Evolutionary conservation across 2,329 filamentous ascomycete genomes (phyloP).

Genomic region (Fusarium graminum): DNA sequence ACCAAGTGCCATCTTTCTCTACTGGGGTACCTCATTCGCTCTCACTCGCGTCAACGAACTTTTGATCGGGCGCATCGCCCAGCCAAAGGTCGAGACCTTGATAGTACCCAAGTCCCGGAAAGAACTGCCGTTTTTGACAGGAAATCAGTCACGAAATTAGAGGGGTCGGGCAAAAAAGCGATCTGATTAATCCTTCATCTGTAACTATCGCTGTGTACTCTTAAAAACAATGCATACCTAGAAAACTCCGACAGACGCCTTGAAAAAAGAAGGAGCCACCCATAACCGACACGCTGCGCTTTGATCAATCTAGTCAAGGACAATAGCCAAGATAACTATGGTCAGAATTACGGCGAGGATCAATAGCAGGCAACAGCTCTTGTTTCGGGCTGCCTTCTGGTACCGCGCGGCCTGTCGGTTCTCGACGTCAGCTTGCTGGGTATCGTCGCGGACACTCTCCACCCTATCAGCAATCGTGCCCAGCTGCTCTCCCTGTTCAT

Average conservation of each 20-base stretch:
- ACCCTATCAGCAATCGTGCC: conserved; percentile 92
- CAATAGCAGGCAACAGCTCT: conserved; percentile 90
- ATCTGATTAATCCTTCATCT: conserved; percentile 37
- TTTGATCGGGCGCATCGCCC: conserved; percentile 47
- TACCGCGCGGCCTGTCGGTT: conserved; percentile 87
- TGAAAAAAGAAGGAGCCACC: conserved; percentile 34
- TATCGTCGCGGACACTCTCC: conserved; percentile 83
- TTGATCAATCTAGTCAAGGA: conserved; percentile 70
- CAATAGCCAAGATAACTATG: conserved; percentile 88
- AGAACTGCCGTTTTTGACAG: conserved; percentile 44
- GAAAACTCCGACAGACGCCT: conserved; percentile 48
- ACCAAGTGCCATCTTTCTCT: conserved; percentile 58
- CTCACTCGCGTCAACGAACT: conserved; percentile 53
- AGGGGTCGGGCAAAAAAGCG: conserved; percentile 4
- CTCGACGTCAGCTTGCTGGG: conserved; percentile 86
- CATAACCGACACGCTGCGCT: conserved; percentile 30
- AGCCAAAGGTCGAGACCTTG: conserved; percentile 36
- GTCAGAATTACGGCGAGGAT: conserved; percentile 90
- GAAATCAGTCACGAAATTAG: not conserved
- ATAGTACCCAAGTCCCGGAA: conserved; percentile 21
- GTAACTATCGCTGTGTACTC: conserved; percentile 43
- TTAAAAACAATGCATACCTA: conserved; percentile 42
- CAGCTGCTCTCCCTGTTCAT: conserved; percentile 90
- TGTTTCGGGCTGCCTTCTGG: conserved; percentile 95
- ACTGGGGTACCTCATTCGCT: conserved; percentile 56